phyloP scores from a whole-genome alignment of 1,284 basidiomycete species.

The Puccinia triticina region DNA sequence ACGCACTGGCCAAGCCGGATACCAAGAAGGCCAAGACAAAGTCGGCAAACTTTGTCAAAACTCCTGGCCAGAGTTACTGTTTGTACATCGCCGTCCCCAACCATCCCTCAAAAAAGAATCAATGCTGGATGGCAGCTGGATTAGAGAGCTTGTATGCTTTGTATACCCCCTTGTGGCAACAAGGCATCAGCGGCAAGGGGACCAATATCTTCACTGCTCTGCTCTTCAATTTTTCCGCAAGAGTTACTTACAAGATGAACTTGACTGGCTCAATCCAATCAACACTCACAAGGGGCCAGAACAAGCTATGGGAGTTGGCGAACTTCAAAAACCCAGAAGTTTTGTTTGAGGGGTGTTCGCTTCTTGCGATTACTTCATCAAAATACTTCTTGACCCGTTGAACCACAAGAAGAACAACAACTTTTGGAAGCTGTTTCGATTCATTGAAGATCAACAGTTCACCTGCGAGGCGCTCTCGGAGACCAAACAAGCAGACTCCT shows the following conservation, averaged over 20 bases:
- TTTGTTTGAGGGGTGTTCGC: not conserved
- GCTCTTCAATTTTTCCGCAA: not conserved
- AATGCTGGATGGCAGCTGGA: not conserved
- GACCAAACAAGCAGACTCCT: too few relatives aligned
- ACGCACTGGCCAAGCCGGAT: not conserved
- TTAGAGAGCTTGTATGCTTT: not conserved
- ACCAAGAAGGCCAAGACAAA: not conserved
- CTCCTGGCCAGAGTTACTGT: not conserved
- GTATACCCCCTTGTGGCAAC: not conserved
- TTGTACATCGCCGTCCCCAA: not conserved
- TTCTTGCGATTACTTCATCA: not conserved
- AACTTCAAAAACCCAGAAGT: not conserved
- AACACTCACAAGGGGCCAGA: not conserved
- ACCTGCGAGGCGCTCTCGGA: too few relatives aligned
- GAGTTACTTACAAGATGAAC: not conserved
- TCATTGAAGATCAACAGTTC: too few relatives aligned
- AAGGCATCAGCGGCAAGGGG: not conserved
- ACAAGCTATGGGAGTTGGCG: not conserved
- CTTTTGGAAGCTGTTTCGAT: too few relatives aligned
- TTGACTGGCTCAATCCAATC: not conserved
- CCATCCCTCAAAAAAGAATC: not conserved
- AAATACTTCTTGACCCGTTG: too few relatives aligned
- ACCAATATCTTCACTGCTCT: not conserved
- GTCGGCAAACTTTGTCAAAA: too few relatives aligned
- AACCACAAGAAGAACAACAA: too few relatives aligned